Conservation (phyloP, 2,329 filamentous ascomycete species). For the Drechslerella dactyloides region DNA sequence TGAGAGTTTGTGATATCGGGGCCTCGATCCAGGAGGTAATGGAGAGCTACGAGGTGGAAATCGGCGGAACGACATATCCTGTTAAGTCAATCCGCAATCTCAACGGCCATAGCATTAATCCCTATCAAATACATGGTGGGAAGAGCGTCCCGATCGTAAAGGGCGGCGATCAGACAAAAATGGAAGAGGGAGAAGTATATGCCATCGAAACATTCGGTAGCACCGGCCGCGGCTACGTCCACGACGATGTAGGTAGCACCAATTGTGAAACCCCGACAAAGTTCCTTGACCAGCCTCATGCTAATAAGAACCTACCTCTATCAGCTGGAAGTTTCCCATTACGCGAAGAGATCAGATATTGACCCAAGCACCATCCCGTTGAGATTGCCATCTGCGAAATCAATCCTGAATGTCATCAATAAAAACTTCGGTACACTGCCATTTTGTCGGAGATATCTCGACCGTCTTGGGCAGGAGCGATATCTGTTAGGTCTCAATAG, state of each 20-base stretch:
- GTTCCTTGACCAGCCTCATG: not conserved
- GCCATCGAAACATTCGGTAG: constrained; percentile 96
- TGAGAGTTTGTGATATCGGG: constrained; percentile 83
- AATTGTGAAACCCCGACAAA: not conserved
- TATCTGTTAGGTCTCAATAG: constrained; percentile 90
- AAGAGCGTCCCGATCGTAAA: constrained; percentile 96
- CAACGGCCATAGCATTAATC: constrained; percentile 87
- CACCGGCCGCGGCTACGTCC: constrained; percentile 85
- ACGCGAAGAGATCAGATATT: constrained; percentile 72
- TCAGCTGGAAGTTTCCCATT: constrained; percentile 82
- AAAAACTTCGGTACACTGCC: constrained; percentile 95
- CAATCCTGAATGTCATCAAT: constrained; percentile 84
- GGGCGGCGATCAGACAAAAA: constrained; percentile 84
- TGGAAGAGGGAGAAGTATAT: constrained; percentile 96
- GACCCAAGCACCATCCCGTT: constrained; percentile 74
- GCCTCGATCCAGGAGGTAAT: constrained; percentile 85
- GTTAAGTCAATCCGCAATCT: constrained; percentile 86
- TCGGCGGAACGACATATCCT: constrained; percentile 77
- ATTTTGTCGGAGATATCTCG: constrained; percentile 87
- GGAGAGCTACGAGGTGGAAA: constrained; percentile 89
- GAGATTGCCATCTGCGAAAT: constrained; percentile 80
- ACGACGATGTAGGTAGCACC: constrained; percentile 73
- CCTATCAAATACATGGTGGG: constrained; percentile 86
- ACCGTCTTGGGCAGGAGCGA: constrained; percentile 91
- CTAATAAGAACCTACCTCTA: not conserved